Evolutionary conservation across 257 asterid genomes (phyloP).

Genomic region (Fraxinus quadrangulata): DNA sequence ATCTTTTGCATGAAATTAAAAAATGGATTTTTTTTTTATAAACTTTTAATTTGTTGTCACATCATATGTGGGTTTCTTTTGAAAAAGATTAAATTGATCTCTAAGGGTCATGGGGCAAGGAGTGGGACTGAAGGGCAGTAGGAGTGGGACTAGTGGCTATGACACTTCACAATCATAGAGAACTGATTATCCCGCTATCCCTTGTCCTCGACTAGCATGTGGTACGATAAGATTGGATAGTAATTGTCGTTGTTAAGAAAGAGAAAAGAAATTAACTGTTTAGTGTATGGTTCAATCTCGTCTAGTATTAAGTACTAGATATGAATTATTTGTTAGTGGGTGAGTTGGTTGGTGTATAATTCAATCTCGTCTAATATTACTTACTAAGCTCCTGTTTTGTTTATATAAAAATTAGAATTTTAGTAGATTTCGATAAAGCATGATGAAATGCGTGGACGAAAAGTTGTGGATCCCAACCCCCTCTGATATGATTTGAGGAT

Average conservation of each 20-base stretch:
- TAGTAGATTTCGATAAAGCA: no score
- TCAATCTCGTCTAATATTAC: no score
- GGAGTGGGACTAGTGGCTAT: constrained; percentile 37
- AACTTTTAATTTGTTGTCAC: background rate
- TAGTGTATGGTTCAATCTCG: background rate
- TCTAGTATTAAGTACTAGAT: background rate
- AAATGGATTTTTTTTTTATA: background rate
- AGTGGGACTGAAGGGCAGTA: constrained; percentile 37
- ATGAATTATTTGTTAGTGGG: background rate
- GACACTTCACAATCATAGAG: constrained; percentile 41
- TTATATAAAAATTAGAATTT: no score
- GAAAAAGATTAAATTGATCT: constrained; percentile 27
- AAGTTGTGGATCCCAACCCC: no score
- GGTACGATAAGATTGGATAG: background rate
- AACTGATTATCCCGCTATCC: constrained; percentile 6
- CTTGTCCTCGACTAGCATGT: constrained; percentile 24
- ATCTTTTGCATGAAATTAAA: background rate
- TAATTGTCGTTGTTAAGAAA: background rate
- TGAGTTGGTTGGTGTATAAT: background rate
- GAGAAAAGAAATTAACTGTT: background rate
- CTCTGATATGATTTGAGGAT: no score
- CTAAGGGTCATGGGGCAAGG: constrained; percentile 26
- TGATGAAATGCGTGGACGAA: no score
- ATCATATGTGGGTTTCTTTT: background rate
- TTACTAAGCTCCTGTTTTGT: no score